Percentiles rank a stretch among this genome's conserved stretches.
phyloP scores from a whole-genome alignment of 768 basidiomycete genomes.

The Mycena amicta region DNA sequence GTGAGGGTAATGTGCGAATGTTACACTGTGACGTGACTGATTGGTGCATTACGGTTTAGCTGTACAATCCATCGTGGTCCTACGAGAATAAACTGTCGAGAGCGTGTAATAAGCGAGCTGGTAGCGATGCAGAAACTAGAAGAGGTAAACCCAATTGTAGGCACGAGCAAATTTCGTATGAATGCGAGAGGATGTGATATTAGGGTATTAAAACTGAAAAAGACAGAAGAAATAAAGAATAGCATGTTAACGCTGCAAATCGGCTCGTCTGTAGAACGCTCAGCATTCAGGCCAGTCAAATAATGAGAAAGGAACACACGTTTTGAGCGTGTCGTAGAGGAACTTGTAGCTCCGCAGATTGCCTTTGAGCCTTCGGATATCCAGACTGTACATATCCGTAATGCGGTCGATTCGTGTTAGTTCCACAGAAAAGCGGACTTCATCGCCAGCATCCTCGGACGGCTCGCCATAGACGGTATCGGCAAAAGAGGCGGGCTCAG shows the following conservation, averaged over 20 bases:
- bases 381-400: constrained; percentile 88
- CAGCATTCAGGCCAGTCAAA: too few species aligned
- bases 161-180: not conserved
- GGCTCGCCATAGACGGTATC: constrained; percentile 78
- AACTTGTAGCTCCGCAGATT: constrained; percentile 92
- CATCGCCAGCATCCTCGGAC: constrained; percentile 86
- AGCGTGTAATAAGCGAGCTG: not conserved
- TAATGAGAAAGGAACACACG: constrained; percentile 70
- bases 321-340: constrained; percentile 83
- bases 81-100: not conserved
- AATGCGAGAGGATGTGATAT: too few species aligned
- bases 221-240: not conserved
- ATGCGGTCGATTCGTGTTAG: constrained; percentile 88
- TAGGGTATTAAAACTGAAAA: constrained; percentile 16
- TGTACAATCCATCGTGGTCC: not conserved
- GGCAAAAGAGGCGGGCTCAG: constrained; percentile 44
- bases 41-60: too few species aligned
- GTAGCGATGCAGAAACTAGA: not conserved
- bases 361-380: constrained; percentile 90
- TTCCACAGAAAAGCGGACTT: constrained; percentile 96
- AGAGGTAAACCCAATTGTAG: not conserved
- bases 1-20: not conserved
- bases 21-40: too few species aligned
- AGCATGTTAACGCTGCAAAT: constrained; percentile 39
- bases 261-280: constrained; percentile 42